Evolutionary conservation across 2,329 filamentous ascomycete species (phyloP), one percentile per base, ranked within the genome.

Genomic region (Paraphoma sp.): DNA sequence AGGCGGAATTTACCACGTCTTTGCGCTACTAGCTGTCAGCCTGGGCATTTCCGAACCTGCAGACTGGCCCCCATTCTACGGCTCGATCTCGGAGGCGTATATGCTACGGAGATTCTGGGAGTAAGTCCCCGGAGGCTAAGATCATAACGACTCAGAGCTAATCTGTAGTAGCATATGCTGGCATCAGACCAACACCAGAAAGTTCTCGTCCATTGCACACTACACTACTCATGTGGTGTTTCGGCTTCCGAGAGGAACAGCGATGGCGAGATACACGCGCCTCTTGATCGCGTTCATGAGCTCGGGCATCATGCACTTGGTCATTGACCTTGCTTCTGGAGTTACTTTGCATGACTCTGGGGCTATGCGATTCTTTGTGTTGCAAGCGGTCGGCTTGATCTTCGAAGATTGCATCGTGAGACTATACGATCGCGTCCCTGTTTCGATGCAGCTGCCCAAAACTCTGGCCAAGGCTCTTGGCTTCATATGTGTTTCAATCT

Each of bases 61-160:
- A 9, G 49, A 54, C 9, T 61, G 59, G 56, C 56, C 50, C 1
- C 59, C 56, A 17, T 54, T 59, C 31, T 62, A 59, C 30, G 59
- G 56, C 16, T 56, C 48, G n/a, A 12, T 31, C 12, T 12, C 7
- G 5, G 46, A 56, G 12, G 50, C 53, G 16, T 62, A 59, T 23
- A 46, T 38, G 5, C 43, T 62, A 4, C 12, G 44, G 18, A 33
- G n/a, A 14, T 52, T 59, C 38, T 59, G 56, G 56, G 47, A 23
- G 23, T 23, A 23, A 23, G 23, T 23, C 5, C 5, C 23, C 23
- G 23, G 23, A 23, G 23, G 23, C 23, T 23, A 23, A 23, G 23
- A 23, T 23, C 23, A 2, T 23, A 23, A 5, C 23, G 23, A 23
- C 3, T 3, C 5, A 23, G 23, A 5, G 23, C 23, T 23, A 5